Evolutionary conservation across 768 basidiomycete genomes (phyloP), one percentile per base, ranked within the genome.

Genomic region (Boletus rubropictus): DNA sequence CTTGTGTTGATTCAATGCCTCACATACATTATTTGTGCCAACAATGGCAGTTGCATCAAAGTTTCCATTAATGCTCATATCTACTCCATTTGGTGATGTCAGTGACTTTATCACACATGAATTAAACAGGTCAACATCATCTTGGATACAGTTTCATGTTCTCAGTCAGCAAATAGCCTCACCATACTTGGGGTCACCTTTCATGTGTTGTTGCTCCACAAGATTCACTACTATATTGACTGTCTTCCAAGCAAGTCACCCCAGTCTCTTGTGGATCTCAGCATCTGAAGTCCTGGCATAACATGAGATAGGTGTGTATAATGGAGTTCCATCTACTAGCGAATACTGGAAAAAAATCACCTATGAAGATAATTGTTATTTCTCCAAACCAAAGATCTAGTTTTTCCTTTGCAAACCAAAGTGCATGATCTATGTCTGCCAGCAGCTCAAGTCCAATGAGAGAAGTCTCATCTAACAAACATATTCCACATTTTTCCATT

Each of bases 371-470:
- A 0, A 32, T 15, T 1, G 5, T 7, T 15, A 32, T 5, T 1
- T 14, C 14, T 5, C 31, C 31, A 32, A 32, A 32, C 31, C 31
- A 32, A 32, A 15, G 12, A 15, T 15, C 5, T 6, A 14, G 31
- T 15, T 32, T 15, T 7, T 33, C n/a, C 15, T 33, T 33, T n/a
- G 31, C 61, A 57, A 52, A 65, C 0, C 57, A 21, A 0, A 68
- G 42, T 0, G 60, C 56, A 46, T 61, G 54, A 48, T 70, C 65
- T 9, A 71, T 38, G 2, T 45, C 28, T 3, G 44, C 36, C 1
- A 45, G 21, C 1, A 45, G 12, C 7, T 45, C 5, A 1, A 21
- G 27, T 15, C 7, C 15, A 6, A 9, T 4, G 7, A 17, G 15
- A 6, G 15, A 38, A 15, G 12, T 2, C 8, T 45, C 27, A 9